Percentiles rank a stretch among this genome's conserved stretches.
phyloP scores from a whole-genome alignment of 352 stramenopile species.

The Blastocystis sp. region DNA sequence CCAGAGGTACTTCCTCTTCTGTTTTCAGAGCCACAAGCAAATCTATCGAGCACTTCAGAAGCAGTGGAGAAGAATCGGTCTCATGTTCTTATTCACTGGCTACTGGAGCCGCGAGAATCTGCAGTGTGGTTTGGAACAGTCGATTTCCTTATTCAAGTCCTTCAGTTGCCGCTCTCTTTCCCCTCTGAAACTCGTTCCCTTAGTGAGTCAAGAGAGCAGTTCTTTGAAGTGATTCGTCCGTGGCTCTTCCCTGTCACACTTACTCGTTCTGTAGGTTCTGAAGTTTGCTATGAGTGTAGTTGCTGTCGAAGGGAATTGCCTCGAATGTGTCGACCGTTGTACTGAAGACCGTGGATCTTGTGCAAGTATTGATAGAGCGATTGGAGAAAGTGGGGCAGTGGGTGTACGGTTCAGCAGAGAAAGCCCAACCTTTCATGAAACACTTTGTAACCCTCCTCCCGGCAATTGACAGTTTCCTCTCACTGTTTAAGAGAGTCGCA shows the following conservation, averaged over 20 bases:
- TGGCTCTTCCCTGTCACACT: background rate
- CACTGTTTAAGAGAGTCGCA: slow-evolving; percentile 11
- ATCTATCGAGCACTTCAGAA: background rate
- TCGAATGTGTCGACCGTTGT: background rate
- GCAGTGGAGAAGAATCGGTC: background rate
- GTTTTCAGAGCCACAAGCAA: background rate
- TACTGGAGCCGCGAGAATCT: slow-evolving; percentile 9
- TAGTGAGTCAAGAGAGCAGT: background rate
- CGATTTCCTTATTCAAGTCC: slow-evolving; percentile 24
- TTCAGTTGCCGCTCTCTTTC: background rate
- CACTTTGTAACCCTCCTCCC: background rate
- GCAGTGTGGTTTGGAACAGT: background rate
- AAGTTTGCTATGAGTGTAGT: background rate
- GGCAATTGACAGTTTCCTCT: background rate
- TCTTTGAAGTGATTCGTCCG: background rate
- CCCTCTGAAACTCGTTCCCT: background rate
- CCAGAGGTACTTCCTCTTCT: slow-evolving; percentile 22
- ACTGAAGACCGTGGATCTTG: background rate
- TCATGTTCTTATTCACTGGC: slow-evolving; percentile 19
- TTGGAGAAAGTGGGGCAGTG: background rate
- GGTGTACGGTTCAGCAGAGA: background rate
- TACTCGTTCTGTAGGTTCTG: background rate
- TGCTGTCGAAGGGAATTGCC: background rate
- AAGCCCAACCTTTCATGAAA: background rate
- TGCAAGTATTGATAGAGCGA: background rate